Evolutionary conservation across 306 rosid genomes (phyloP), one percentile per base, ranked within the genome.

Genomic region (Ziziphus jujuba): DNA sequence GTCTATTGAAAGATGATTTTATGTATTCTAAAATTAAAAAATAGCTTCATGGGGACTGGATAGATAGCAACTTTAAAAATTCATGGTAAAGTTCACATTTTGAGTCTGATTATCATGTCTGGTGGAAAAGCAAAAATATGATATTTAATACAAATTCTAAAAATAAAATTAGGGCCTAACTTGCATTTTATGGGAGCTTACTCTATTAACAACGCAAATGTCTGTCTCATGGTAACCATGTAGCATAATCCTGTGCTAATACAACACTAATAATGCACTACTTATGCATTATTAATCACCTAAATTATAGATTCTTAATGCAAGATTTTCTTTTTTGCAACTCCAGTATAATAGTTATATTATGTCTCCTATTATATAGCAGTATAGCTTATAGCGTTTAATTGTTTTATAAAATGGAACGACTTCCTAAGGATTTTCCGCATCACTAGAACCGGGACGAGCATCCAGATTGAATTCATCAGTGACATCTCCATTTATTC

Each of bases 401-500:
- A 45, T 48, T 48, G 67, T 50, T 59, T 65, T 62, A 49, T 28
- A 23, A 66, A 61, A 34, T 63, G 23, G 28, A 77, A 72, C 23
- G 72, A 62, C 73, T 77, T 24, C 79, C 82, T 84, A 91, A 4
- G 84, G 66, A 78, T 77, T 82, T 56, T 91, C 91, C 8, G 78
- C 56, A 66, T 91, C 96, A 49, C 97, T 84, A 45, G 93, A 86
- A 74, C 84, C 75, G 58, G 79, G 82, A 59, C 63, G 78, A 38
- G 75, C 79, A 50, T 88, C 93, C 72, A 80, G 68, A 75, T 74
- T 80, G 75, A 81, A 78, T n/a, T 88, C 93, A 63, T 84, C 90
- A 4, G 72, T 75, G 22, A 56, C 81, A 35, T 84, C 84, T 51
- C 83, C 90, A 44, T 55, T 76, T 76, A 91, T 87, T 68, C 79